phyloP scores from a whole-genome alignment of 805 yeast species.

The Wickerhamomyces sydowiorum region DNA sequence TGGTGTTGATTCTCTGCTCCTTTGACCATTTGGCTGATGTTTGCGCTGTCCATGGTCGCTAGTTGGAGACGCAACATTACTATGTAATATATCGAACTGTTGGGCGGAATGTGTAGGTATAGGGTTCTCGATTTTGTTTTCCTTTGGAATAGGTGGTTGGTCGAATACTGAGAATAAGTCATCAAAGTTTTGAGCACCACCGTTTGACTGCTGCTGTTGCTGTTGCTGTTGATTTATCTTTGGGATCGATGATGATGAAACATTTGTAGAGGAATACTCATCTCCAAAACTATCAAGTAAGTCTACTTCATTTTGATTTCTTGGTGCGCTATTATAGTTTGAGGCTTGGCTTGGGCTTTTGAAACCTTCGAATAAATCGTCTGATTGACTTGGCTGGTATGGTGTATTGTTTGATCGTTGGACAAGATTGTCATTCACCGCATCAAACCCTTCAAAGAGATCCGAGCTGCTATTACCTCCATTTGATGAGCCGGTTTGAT shows the following conservation, averaged over 20 bases:
- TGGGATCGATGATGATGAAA: background rate
- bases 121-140: slow-evolving; percentile 3
- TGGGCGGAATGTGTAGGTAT: slow-evolving; percentile 1
- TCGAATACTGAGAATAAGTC: slow-evolving; percentile 28
- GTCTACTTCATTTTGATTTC: slow-evolving; percentile 3
- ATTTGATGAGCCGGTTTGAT: background rate
- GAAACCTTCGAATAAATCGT: slow-evolving; percentile 19
- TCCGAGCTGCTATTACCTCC: background rate
- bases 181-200: slow-evolving; percentile 19
- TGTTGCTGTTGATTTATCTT: background rate
- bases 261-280: background rate
- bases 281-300: slow-evolving; percentile 14
- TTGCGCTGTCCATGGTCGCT: background rate
- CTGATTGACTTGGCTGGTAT: slow-evolving; percentile 2
- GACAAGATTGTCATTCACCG: background rate
- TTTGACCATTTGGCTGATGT: background rate
- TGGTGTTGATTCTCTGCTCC: slow-evolving; percentile 4
- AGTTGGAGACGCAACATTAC: background rate
- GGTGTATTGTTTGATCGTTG: background rate
- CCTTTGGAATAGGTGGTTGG: slow-evolving; percentile 8
- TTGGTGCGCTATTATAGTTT: background rate
- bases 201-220: slow-evolving; percentile 1
- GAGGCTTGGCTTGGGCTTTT: background rate
- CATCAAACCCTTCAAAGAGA: slow-evolving; percentile 20
- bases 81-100: slow-evolving; percentile 1